A percentile compares a stretch with the other conserved stretches of the same genome.
These are phyloP conservation scores for Candida multigemmis DNA, from an alignment of 805 yeast species.

Conservation along the genomic window DNA sequence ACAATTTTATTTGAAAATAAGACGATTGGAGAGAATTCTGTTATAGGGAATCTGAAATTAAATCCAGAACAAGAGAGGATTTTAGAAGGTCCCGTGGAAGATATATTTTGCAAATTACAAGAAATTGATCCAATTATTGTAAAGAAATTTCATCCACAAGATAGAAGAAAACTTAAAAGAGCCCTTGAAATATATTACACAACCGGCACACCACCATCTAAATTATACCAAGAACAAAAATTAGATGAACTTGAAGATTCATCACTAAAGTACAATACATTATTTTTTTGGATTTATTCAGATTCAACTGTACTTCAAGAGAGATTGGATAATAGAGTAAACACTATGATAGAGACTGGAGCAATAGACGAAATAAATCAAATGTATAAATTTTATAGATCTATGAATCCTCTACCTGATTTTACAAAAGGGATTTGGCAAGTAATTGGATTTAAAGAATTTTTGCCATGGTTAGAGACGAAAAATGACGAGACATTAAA, in stretches of 20 bases:
- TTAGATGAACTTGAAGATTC: constrained; percentile 32
- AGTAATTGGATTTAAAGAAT: constrained; percentile 89
- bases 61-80: constrained; percentile 28
- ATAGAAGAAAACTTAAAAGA: constrained; percentile 65
- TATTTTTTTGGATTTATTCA: constrained; percentile 79
- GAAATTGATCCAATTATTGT: constrained; percentile 65
- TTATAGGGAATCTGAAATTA: constrained; percentile 6
- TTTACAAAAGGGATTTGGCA: constrained; percentile 82
- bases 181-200: constrained; percentile 72
- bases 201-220: constrained; percentile 63
- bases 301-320: constrained; percentile 45
- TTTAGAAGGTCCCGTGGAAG: constrained; percentile 47
- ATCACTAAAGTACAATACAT: constrained; percentile 46
- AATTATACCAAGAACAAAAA: constrained; percentile 56
- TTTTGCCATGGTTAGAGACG: constrained; percentile 54
- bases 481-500: constrained; percentile 15
- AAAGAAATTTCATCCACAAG: constrained; percentile 85
- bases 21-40: constrained; percentile 35
- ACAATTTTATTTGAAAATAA: constrained; percentile 64
- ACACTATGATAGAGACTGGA: constrained; percentile 67
- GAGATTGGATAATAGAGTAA: constrained; percentile 74
- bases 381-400: constrained; percentile 39
- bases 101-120: constrained; percentile 38
- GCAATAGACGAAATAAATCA: constrained; percentile 61
- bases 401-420: constrained; percentile 30